Evolutionary conservation across 257 asterid species (phyloP).

Genomic region (Jaltomata sinuosa): DNA sequence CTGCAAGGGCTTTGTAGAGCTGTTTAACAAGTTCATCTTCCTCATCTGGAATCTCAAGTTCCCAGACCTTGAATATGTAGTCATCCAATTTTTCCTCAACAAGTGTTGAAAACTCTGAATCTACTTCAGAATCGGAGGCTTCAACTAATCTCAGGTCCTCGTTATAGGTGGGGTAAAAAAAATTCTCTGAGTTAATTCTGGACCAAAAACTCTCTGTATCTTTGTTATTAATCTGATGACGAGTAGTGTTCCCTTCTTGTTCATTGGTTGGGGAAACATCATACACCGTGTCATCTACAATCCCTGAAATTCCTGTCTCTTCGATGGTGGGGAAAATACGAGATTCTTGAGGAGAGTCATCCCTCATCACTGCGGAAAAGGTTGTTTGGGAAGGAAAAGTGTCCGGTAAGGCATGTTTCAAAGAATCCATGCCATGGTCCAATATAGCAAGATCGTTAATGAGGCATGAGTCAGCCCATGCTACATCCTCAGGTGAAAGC

Average conservation of each 20-base stretch:
- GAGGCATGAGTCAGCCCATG: slow-evolving; percentile 75
- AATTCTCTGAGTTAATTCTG: slow-evolving; percentile 23
- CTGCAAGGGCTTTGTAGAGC: slow-evolving; percentile 21
- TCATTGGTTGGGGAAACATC: slow-evolving; percentile 4
- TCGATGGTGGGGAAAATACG: background rate
- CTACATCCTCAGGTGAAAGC: slow-evolving; percentile 47
- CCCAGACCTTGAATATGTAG: slow-evolving; percentile 41
- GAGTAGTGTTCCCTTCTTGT: slow-evolving; percentile 9
- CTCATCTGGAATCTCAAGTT: slow-evolving; percentile 21
- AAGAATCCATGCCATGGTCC: slow-evolving; percentile 32
- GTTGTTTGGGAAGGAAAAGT: slow-evolving; percentile 8
- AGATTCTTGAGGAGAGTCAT: slow-evolving; percentile 4
- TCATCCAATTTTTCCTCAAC: slow-evolving; percentile 12
- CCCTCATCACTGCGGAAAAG: slow-evolving; percentile 8
- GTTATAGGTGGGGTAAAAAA: slow-evolving; percentile 42
- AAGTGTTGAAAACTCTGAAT: slow-evolving; percentile 17
- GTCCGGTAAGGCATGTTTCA: slow-evolving; percentile 26
- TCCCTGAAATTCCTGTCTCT: slow-evolving; percentile 1
- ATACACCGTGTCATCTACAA: slow-evolving; percentile 2
- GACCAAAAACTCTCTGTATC: slow-evolving; percentile 28
- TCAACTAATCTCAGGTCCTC: slow-evolving; percentile 31
- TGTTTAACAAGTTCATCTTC: slow-evolving; percentile 22
- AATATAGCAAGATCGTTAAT: slow-evolving; percentile 31
- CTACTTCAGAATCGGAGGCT: slow-evolving; percentile 19
- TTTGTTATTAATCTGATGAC: slow-evolving; percentile 2